Evolutionary conservation across 768 basidiomycete species (phyloP), one percentile per base, ranked within the genome.

Genomic region (Rhodosporidiobolus sp.): DNA sequence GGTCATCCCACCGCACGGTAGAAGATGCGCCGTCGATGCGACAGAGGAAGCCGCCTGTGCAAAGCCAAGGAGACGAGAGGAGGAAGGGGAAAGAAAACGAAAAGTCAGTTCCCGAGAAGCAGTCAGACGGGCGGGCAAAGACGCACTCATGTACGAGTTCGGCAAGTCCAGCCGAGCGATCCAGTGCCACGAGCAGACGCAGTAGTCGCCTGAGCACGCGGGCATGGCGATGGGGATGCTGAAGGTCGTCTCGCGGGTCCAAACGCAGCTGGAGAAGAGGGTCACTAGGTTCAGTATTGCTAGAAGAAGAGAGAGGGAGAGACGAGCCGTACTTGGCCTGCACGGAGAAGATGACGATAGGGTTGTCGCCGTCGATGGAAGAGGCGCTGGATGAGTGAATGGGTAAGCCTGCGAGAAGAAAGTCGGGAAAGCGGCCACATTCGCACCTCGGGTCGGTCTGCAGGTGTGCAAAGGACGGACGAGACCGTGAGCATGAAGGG

Each of bases 71-170:
- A n/a, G n/a, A n/a, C n/a, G n/a, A n/a, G 53, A 28, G 22, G 17
- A n/a, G 14, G 53, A 7, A 28, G 3, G 53, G 30, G 53, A 9
- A 17, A 54, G 53, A 4, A 7, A 43, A 43, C 14, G 38, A 14
- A 43, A 14, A 14, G 38, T 14, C 38, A 7, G 38, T 43, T 43
- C 38, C n/a, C n/a, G n/a, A n/a, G n/a, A n/a, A 43, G 38, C 38
- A 43, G 14, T 7, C 38, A 43, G 7, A 4, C 16, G 17, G n/a
- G 53, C 4, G n/a, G 53, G n/a, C 4, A 9, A 28, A n/a, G n/a
- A 28, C 53, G 53, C 53, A 54, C 53, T 32, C 54, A 56, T 56
- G 34, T 56, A 56, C 30, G 54, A 56, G 34, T 56, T 56, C 7
- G 54, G 54, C 12, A 32, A 12, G 16, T 56, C 54, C 16, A 34